Evolutionary conservation across 192 early-diverging fungal genomes (phyloP), one percentile per base, ranked within the genome.

Genomic region (Powellomyces hirtus): DNA sequence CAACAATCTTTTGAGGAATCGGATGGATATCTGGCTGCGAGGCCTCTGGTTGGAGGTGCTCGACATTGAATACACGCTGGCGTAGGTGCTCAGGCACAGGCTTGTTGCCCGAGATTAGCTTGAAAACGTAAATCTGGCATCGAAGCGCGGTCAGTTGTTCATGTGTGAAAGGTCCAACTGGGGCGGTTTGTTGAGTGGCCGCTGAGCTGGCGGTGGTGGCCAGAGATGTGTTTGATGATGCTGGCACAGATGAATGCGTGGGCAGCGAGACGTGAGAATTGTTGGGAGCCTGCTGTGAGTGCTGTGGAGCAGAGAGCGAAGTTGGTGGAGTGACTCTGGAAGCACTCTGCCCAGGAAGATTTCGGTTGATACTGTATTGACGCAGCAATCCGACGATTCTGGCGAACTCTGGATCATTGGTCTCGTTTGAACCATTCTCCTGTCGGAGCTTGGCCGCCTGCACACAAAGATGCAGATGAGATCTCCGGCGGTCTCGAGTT

Each of bases 101-200:
- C 79, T 91, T 79, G 75, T 93, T 94, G 68, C 81, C 80, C 34
- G 90, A 83, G 38, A 94, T 86, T 26, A 90, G 77, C 59, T 93
- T 91, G 77, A 89, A 95, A 34, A 92, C 92, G 37, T 90, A 78
- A 59, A 94, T 94, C 61, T 97, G 95, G 60, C 80, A 81, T 67
- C 89, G 86, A 27, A 97, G 80, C 10, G 82, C 79, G 10, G 81
- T 75, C 24, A 91, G 61, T 58, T 97, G 91, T 33, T 83, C 84
- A 30, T 52, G 68, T 3, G 76, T 75, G 59, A 83, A 76, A 20
- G 67, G 69, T 18, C 58, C 70, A 22, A 16, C 31, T 24, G 46
- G 46, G n/a, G 46, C 46, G 5, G n/a, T 18, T 2, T 18, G 4
- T 24, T 5, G 3, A 7, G 46, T 3, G n/a, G n/a, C 46, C 5